Evolutionary conservation across 75 land plant species (phyloP).

Genomic region (Cryptomeria japonica): DNA sequence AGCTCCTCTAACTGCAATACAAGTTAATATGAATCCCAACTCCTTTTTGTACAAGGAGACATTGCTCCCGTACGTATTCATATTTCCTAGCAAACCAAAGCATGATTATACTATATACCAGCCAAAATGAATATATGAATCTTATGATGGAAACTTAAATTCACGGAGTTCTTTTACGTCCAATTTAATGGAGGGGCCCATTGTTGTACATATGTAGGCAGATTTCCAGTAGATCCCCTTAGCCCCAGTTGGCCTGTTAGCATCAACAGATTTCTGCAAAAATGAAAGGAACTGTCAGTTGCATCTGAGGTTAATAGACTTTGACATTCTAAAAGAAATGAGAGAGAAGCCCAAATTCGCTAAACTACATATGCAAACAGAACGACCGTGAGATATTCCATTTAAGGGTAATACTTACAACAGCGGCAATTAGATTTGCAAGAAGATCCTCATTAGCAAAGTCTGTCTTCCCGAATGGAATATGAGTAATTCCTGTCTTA

Average conservation of each 20-base stretch:
- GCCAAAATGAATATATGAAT: neutral
- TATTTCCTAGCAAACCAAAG: neutral
- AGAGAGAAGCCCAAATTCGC: neutral
- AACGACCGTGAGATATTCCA: neutral
- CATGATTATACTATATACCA: neutral
- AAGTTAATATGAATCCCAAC: neutral
- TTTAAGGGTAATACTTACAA: constrained; percentile 37
- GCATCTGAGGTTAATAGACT: neutral
- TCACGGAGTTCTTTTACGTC: constrained; percentile 79
- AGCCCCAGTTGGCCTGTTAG: constrained; percentile 93
- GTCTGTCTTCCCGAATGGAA: constrained; percentile 86
- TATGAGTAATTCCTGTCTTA: constrained; percentile 98
- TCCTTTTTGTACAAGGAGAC: neutral
- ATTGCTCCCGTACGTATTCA: neutral
- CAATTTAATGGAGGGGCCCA: constrained; percentile 94
- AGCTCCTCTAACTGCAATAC: neutral
- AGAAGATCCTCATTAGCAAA: constrained; percentile 87
- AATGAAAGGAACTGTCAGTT: constrained; percentile 9
- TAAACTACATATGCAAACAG: neutral
- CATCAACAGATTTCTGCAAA: constrained; percentile 68
- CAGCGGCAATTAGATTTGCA: constrained; percentile 69
- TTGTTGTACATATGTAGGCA: constrained; percentile 82
- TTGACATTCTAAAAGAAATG: neutral
- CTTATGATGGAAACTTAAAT: constrained; percentile 46
- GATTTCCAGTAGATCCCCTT: constrained; percentile 99